Evolutionary conservation across 768 basidiomycete genomes (phyloP).

Genomic region (Lactarius hatsudake): DNA sequence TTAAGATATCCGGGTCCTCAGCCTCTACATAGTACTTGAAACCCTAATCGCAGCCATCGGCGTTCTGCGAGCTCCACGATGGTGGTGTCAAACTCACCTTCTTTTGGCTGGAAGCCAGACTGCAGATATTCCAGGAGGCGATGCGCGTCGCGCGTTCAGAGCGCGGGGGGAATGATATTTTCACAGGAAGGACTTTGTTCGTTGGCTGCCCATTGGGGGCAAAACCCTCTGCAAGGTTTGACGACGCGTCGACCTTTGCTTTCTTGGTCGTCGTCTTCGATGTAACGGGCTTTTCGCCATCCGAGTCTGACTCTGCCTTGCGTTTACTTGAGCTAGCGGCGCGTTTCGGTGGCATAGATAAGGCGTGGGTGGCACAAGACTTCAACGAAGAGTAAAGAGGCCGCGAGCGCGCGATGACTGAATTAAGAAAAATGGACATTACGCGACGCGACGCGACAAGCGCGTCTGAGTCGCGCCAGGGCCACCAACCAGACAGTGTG

Average conservation of each 20-base stretch:
- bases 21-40: slow-evolving; percentile 81
- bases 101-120: slow-evolving; percentile 69
- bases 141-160: slow-evolving; percentile 49
- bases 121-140: slow-evolving; percentile 78
- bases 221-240: slow-evolving; percentile 9
- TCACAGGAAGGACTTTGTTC: slow-evolving; percentile 67
- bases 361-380: not conserved
- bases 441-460: not conserved
- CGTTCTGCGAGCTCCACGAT: not conserved
- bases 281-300: slow-evolving; percentile 6
- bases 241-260: slow-evolving; percentile 9
- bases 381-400: not conserved
- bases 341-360: slow-evolving; percentile 18
- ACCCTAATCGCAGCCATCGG: slow-evolving; percentile 45
- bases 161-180: slow-evolving; percentile 55
- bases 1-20: slow-evolving; percentile 80
- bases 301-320: slow-evolving; percentile 13
- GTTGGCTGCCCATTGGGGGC: slow-evolving; percentile 58
- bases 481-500: not conserved
- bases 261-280: slow-evolving; percentile 18
- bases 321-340: slow-evolving; percentile 20
- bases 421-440: not conserved
- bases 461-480: too few relatives aligned
- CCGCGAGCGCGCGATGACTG: not conserved
- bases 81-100: slow-evolving; percentile 48